Percentiles rank a stretch among this genome's conserved stretches.
These are phyloP conservation scores for Trypanosomatidae sp. DNA, from an alignment of 208 protist genomes.

Conservation along the genomic window DNA sequence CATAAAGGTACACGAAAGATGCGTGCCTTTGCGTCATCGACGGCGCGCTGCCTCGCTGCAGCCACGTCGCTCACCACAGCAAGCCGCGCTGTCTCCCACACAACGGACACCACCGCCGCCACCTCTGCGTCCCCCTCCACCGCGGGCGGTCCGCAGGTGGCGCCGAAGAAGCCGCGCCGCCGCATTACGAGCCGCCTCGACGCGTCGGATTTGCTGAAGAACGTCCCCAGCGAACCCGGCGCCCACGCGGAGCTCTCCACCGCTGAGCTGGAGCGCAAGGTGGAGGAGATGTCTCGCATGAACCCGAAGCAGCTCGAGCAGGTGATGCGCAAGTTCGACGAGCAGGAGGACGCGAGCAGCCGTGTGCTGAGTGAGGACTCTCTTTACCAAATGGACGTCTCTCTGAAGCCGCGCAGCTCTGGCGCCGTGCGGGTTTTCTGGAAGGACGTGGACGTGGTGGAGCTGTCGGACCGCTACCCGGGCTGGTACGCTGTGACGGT, in stretches of 20 bases:
- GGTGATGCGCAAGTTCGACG: constrained; percentile 55
- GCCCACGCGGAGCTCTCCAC: constrained; percentile 84
- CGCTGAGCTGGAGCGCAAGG: constrained; percentile 82
- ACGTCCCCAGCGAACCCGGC: constrained; percentile 74
- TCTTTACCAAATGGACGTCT: constrained; percentile 92
- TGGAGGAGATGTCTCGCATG: constrained; percentile 76
- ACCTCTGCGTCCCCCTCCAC: too few relatives aligned
- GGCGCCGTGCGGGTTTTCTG: constrained; percentile 85
- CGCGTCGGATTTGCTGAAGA: constrained; percentile 51
- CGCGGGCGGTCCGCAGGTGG: too few relatives aligned
- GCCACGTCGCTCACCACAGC: too few relatives aligned
- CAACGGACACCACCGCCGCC: too few relatives aligned
- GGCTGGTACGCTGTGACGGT: constrained; percentile 88
- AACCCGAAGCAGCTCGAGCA: constrained; percentile 72
- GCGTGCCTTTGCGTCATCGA: too few relatives aligned
- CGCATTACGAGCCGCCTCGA: constrained; percentile 60
- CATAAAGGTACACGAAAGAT: too few relatives aligned
- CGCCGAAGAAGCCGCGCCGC: constrained; percentile 64
- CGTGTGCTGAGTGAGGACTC: constrained; percentile 82
- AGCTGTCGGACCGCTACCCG: constrained; percentile 50
- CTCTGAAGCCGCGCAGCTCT: constrained; percentile 57
- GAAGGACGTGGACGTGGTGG: constrained; percentile 81
- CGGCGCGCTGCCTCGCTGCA: too few relatives aligned
- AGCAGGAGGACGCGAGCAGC: constrained; percentile 70
- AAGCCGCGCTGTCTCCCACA: too few relatives aligned